These are phyloP conservation scores for Alliaria petiolata DNA, from an alignment of 345 rosid species.

Conservation along the genomic window DNA sequence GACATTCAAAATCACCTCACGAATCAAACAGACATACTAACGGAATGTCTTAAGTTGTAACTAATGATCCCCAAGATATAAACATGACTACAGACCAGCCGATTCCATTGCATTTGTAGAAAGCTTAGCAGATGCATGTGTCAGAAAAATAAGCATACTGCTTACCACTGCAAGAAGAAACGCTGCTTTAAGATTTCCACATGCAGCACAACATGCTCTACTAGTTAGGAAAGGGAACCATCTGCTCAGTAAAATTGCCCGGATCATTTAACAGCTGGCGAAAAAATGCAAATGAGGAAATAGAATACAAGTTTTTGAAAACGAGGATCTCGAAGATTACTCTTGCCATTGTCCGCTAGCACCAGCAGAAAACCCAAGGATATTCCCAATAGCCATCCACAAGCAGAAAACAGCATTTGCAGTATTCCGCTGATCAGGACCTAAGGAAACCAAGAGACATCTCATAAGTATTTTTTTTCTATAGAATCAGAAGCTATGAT, in stretches of 20 bases:
- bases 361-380: conserved; percentile 97
- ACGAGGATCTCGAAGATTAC: conserved; percentile 38
- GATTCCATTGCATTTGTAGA: neutral
- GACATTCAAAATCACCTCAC: neutral
- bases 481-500: conserved; percentile 20
- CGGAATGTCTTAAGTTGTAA: neutral
- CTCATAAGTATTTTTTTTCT: too few relatives aligned
- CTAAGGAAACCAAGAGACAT: conserved; percentile 34
- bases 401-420: conserved; percentile 93
- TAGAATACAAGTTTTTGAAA: neutral
- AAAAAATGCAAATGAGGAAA: conserved; percentile 20
- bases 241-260: conserved; percentile 42
- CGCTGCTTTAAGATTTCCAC: conserved; percentile 97
- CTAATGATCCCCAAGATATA: conserved; percentile 2
- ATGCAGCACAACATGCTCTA: conserved; percentile 94
- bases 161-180: conserved; percentile 94
- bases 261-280: conserved; percentile 1
- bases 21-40: neutral
- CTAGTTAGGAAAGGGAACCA: conserved; percentile 95
- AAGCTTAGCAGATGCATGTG: conserved; percentile 3
- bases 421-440: conserved; percentile 90
- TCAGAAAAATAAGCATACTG: conserved; percentile 14
- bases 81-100: too few relatives aligned
- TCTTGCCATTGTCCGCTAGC: conserved; percentile 92
- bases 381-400: conserved; percentile 98